These are phyloP conservation scores for Paulownia fortunei DNA, from an alignment of 257 asterid species.

Conservation along the genomic window DNA sequence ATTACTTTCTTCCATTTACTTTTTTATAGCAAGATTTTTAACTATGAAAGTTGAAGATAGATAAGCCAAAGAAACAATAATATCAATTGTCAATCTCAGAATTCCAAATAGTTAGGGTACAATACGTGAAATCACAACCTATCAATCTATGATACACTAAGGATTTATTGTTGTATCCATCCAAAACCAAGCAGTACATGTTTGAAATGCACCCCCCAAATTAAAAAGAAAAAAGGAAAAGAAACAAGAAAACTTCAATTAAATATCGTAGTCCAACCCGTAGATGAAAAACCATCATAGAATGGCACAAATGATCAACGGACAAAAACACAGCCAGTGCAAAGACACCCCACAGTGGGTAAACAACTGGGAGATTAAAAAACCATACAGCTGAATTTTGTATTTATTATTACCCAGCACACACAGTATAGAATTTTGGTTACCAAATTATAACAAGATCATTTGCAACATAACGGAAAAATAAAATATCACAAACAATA, in stretches of 20 bases:
- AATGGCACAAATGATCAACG: not conserved
- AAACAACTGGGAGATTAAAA: not conserved
- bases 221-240: not conserved
- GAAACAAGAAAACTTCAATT: not conserved
- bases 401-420: constrained; percentile 6
- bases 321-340: not conserved
- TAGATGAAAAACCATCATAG: not conserved
- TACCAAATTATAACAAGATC: constrained; percentile 11
- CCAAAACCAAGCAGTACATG: not conserved
- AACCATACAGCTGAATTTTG: not conserved
- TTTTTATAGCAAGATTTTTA: not conserved
- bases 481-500: constrained; percentile 11
- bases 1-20: constrained; percentile 9
- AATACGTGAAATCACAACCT: not conserved
- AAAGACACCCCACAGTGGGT: not conserved
- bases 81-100: not conserved
- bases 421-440: constrained; percentile 6
- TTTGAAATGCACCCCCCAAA: not conserved
- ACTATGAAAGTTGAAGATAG: not conserved
- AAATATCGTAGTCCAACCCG: not conserved
- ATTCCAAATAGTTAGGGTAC: not conserved
- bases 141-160: not conserved
- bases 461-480: constrained; percentile 12
- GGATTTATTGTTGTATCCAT: not conserved
- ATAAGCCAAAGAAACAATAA: not conserved